A percentile compares a stretch with the other conserved stretches of the same genome.
Evolutionary conservation across 108 stramenopile genomes (phyloP).

Genomic region (Tribonema minus): DNA sequence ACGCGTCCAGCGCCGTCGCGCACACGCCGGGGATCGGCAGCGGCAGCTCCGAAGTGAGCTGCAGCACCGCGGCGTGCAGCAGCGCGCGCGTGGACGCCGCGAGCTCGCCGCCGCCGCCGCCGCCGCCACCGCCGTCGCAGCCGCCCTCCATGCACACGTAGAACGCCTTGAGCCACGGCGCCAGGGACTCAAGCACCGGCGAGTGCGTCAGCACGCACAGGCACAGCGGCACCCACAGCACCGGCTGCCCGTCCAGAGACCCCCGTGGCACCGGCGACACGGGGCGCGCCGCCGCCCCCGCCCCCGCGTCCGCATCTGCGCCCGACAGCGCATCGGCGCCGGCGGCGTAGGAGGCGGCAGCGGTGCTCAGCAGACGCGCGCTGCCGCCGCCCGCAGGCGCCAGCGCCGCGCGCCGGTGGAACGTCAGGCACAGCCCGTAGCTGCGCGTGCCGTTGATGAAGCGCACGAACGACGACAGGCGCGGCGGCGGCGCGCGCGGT

Average conservation of each 20-base stretch:
- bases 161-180: slow-evolving; percentile 40
- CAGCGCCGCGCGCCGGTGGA: slow-evolving; percentile 16
- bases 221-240: slow-evolving; percentile 41
- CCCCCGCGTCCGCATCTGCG: neutral
- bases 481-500: slow-evolving; percentile 11
- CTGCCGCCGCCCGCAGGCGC: too few relatives aligned
- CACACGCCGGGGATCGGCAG: slow-evolving; percentile 29
- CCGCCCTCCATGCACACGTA: slow-evolving; percentile 13
- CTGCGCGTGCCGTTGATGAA: slow-evolving; percentile 28
- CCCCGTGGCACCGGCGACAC: neutral
- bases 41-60: neutral
- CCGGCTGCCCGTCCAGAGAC: neutral
- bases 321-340: too few relatives aligned
- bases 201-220: slow-evolving; percentile 42
- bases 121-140: slow-evolving; percentile 6
- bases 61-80: neutral
- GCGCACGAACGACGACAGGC: slow-evolving; percentile 30
- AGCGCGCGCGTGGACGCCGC: neutral
- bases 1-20: slow-evolving; percentile 4
- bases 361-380: neutral
- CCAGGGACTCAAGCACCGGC: slow-evolving; percentile 37
- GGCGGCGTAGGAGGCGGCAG: neutral
- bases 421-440: slow-evolving; percentile 37
- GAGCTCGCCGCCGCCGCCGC: neutral
- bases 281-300: neutral